Conservation (phyloP, 768 basidiomycete species). For the Sporobolomyces phaffii region DNA sequence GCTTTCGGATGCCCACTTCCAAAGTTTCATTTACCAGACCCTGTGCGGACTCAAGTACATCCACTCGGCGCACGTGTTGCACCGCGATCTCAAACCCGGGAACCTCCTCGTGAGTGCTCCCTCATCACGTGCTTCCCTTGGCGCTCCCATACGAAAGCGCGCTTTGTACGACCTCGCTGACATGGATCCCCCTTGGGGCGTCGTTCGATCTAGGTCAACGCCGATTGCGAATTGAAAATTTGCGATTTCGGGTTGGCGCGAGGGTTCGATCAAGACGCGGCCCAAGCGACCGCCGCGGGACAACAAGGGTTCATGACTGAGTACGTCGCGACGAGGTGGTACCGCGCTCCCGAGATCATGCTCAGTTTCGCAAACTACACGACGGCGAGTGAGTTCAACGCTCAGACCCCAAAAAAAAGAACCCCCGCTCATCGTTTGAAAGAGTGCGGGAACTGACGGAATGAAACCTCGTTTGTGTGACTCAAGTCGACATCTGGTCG, state of each 20-base stretch:
- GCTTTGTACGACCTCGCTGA: no score
- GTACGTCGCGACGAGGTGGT: slow-evolving; percentile 90
- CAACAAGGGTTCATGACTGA: slow-evolving; percentile 90
- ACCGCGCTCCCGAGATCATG: slow-evolving; percentile 98
- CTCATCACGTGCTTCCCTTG: not conserved
- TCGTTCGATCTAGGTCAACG: no score
- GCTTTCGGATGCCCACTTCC: slow-evolving; percentile 51
- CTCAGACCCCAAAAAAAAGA: no score
- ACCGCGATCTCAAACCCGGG: slow-evolving; percentile 52
- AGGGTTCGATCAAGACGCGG: slow-evolving; percentile 42
- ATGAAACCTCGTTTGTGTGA: not conserved
- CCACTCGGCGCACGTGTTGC: slow-evolving; percentile 51
- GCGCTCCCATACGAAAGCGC: no score
- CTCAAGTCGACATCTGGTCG: slow-evolving; percentile 52
- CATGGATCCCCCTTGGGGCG: no score
- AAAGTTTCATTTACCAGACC: slow-evolving; percentile 94
- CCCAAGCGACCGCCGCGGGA: slow-evolving; percentile 52
- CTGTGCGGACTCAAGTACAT: slow-evolving; percentile 84
- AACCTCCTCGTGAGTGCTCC: slow-evolving; percentile 46
- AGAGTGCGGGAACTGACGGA: no score
- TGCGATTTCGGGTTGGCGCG: slow-evolving; percentile 93
- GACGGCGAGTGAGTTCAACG: slow-evolving; percentile 47
- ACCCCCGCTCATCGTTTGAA: no score
- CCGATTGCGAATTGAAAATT: slow-evolving; percentile 96
- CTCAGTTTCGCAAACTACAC: slow-evolving; percentile 53